Base-by-base conservation (phyloP, 306 rosid genomes). In the Ziziphus jujuba region DNA sequence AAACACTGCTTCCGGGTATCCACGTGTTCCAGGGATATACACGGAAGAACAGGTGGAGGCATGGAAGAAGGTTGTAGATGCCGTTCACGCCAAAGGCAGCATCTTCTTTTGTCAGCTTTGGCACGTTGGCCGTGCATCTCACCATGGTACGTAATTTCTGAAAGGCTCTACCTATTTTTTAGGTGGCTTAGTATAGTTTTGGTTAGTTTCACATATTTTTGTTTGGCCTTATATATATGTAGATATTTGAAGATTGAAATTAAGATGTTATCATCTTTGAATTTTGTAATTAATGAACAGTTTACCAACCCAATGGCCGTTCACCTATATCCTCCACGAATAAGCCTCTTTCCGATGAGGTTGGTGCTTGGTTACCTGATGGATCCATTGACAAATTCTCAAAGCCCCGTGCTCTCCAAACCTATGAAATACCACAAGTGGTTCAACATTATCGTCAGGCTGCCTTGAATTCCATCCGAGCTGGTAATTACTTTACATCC, bases 301-400 rank as follows among this genome's bases (percentile, higher is more conserved):
- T 80, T 67, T 80, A 78, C 75, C 97, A 87, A 76, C 88, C 87
- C 7, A 71, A 83, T 38, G 90, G 84, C 47, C 78, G 70, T 17
- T 52, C 84, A 2, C 95, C 97, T 0, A 79, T 90, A 64, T 90
- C 97, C 1, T 85, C 97, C 43, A 87, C 97, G 2, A 60, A 17
- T 67, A 82, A 76, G 22, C 79, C 91, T 24, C 40, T 90, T 25
- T 87, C 90, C 0, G 69, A 54, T 13, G 78, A 88, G 59, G n/a
- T n/a, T 90, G 91, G 95, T n/a, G n/a, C n/a, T n/a, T n/a, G n/a
- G n/a, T n/a, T 78, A 69, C 88, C 92, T 0, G 86, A 87, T 79
- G 95, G 89, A 17, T 90, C 95, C 56, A 76, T 74, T 60, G 91
- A 80, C 17, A 49, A 23, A 3, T 85, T 87, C 31, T 85, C 95